Percentiles rank a stretch among this genome's conserved stretches.
Evolutionary conservation across 2,329 filamentous ascomycete genomes (phyloP).

Genomic region (Sclerotinia minor): DNA sequence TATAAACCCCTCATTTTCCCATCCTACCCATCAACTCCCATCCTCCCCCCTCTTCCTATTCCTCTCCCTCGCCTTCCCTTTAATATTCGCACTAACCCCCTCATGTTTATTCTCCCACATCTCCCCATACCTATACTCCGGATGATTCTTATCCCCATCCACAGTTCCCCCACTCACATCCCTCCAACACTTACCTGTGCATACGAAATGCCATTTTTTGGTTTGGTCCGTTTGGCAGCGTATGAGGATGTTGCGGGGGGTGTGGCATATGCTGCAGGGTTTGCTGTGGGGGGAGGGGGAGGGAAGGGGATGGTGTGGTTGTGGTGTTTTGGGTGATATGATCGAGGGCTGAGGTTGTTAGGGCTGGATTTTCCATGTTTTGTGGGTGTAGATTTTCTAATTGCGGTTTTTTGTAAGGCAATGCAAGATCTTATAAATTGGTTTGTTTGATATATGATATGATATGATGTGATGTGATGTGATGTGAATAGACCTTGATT

Average conservation of each 20-base stretch:
- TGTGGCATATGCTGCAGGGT: conserved; percentile 27
- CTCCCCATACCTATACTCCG: conserved; percentile 28
- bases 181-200: conserved; percentile 24
- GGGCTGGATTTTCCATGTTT: background rate
- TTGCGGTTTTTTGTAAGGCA: too few relatives aligned
- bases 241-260: conserved; percentile 27
- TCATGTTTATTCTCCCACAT: conserved; percentile 34
- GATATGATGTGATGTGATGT: conserved; percentile 3
- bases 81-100: conserved; percentile 31
- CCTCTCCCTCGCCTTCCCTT: conserved; percentile 28
- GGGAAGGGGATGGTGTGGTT: background rate
- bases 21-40: background rate
- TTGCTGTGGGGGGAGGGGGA: conserved; percentile 27
- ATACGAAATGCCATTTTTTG: conserved; percentile 29
- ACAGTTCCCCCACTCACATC: conserved; percentile 18
- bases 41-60: conserved; percentile 6
- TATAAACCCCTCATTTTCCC: too few relatives aligned
- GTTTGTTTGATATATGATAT: background rate
- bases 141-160: conserved; percentile 26
- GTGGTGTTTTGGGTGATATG: background rate
- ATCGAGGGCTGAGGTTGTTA: background rate
- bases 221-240: conserved; percentile 30
- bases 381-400: background rate
- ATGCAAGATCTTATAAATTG: background rate
- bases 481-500: background rate